phyloP scores from a whole-genome alignment of 2,329 filamentous ascomycete genomes.

The Trichoderma sp. region DNA sequence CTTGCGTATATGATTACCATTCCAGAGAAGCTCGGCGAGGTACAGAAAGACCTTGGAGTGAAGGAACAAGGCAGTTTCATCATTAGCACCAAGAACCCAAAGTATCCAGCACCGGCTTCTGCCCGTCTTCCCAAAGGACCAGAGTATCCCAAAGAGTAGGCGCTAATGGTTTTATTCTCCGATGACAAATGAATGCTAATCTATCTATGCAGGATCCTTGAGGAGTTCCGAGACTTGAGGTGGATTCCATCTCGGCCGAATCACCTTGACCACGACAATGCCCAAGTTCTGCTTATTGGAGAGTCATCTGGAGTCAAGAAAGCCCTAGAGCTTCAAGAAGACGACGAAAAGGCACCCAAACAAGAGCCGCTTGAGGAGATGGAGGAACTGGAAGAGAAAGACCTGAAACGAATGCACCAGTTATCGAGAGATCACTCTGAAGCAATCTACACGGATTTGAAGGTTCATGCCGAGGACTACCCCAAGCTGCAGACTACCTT shows the following conservation, averaged over 20 bases:
- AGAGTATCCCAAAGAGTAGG: slow-evolving; percentile 68
- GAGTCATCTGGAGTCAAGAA: slow-evolving; percentile 56
- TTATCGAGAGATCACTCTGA: slow-evolving; percentile 46
- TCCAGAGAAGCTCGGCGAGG: slow-evolving; percentile 63
- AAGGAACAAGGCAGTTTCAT: slow-evolving; percentile 68
- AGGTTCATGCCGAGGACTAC: slow-evolving; percentile 17
- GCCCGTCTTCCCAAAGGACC: slow-evolving; percentile 62
- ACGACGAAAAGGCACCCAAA: slow-evolving; percentile 57
- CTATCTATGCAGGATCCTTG: slow-evolving; percentile 51
- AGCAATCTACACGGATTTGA: slow-evolving; percentile 17
- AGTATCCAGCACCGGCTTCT: slow-evolving; percentile 61
- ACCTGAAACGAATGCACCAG: slow-evolving; percentile 60
- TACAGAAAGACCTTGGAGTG: slow-evolving; percentile 74
- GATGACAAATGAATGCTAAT: neutral
- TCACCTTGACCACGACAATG: slow-evolving; percentile 70
- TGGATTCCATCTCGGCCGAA: slow-evolving; percentile 74
- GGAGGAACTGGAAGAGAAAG: slow-evolving; percentile 72
- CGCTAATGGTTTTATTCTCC: neutral
- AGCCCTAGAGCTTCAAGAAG: slow-evolving; percentile 54
- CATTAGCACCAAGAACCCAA: slow-evolving; percentile 76
- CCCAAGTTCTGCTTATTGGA: slow-evolving; percentile 77
- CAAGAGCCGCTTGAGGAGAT: slow-evolving; percentile 68
- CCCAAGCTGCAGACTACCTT: slow-evolving; percentile 31
- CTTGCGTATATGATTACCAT: slow-evolving; percentile 78
- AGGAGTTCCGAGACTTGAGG: slow-evolving; percentile 68